Base-by-base conservation (phyloP, 1,139 yeast genomes). In the Suhomyces maxii region DNA sequence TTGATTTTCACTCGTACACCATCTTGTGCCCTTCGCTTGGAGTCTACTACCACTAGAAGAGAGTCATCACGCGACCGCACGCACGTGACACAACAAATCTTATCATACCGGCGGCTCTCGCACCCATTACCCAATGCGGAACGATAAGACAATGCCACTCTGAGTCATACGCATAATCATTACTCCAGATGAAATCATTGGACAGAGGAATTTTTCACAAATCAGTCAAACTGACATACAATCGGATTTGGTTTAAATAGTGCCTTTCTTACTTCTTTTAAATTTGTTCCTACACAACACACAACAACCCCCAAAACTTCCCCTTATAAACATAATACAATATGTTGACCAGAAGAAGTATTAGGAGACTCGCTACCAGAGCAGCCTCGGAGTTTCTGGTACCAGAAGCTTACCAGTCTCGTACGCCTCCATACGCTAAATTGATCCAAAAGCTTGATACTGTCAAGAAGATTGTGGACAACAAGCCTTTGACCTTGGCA, bases 341-440 rank as follows among this genome's bases (percentile, higher is more conserved):
- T 14, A 46, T 46, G 49, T 46, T 46, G 46, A 30, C 45, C 26
- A 42, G 49, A 46, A 43, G 53, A 37, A 49, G 45, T 14, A 41
- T 47, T 25, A 60, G 74, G 52, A 50, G 53, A 25, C 60, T 71
- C 43, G 77, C 77, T 36, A 71, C 77, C 11, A 64, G 58, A 41
- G 69, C 75, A 28, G 54, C 57, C 41, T 51, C 56, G 23, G 55
- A 44, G 37, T 53, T 65, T 37, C 52, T 65, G 26, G 79, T 85
- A 13, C 89, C 95, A 4, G 61, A 70, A 31, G 87, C 83, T 44
- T 83, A 67, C 61, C 71, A 72, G 60, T 70, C 89, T 26, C 79
- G 95, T 64, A 80, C 90, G 31, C 98, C 98, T 7, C 97, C 97
- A 13, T 93, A 91, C 64, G 82, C 82, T 37, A 85, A 86, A 65